Conservation (phyloP, 2,329 filamentous ascomycete genomes). For the Alternaria conjuncta region DNA sequence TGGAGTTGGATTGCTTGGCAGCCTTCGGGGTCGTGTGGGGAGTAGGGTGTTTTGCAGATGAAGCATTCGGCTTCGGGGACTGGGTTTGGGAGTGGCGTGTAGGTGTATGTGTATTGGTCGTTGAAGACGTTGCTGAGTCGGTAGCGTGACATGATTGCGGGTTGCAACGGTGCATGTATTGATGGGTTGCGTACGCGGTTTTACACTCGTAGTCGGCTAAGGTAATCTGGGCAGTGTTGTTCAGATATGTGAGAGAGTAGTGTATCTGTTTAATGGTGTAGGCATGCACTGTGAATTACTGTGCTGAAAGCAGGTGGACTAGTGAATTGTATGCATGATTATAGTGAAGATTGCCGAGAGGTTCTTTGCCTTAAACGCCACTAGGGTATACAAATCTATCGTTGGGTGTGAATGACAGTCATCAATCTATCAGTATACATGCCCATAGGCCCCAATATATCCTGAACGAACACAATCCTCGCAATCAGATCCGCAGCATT, state of each 20-base stretch:
- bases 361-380: neutral
- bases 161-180: rapidly evolving
- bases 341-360: neutral
- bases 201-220: no score
- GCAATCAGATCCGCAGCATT: neutral
- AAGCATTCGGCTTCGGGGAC: neutral
- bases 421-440: neutral
- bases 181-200: no score
- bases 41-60: neutral
- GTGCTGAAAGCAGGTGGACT: rapidly evolving
- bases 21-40: neutral
- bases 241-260: neutral
- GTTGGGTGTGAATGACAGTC: neutral
- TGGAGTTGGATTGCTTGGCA: neutral
- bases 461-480: neutral
- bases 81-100: neutral
- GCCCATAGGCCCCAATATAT: neutral
- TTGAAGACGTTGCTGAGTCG: neutral
- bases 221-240: neutral
- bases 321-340: neutral
- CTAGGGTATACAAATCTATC: neutral
- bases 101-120: neutral
- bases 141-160: neutral
- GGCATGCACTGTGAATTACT: neutral
- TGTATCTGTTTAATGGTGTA: neutral